Conservation (phyloP, 257 asterid species). For the Fraxinus cuspidata region DNA sequence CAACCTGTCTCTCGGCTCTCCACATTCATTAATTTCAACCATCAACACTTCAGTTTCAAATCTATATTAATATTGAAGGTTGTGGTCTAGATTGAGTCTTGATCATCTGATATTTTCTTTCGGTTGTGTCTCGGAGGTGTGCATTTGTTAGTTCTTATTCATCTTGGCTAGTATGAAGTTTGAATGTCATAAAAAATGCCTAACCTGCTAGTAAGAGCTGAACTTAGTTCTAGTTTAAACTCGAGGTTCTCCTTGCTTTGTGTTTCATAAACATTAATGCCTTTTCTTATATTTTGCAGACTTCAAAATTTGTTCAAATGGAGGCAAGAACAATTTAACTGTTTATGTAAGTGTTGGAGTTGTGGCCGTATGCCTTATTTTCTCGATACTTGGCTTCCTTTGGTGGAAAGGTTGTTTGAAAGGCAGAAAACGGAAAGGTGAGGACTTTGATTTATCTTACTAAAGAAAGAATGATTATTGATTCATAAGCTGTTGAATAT, state of each 20-base stretch:
- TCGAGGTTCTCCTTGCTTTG: constrained; percentile 4
- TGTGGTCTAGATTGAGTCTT: neutral
- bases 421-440: constrained; percentile 56
- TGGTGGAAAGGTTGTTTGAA: constrained; percentile 65
- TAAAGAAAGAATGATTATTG: constrained; percentile 3
- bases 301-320: constrained; percentile 61
- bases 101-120: neutral
- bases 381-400: constrained; percentile 44
- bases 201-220: constrained; percentile 7
- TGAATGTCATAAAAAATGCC: neutral
- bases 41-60: neutral
- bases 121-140: neutral
- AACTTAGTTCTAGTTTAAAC: constrained; percentile 3
- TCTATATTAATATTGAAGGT: neutral
- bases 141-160: neutral
- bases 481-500: constrained; percentile 8
- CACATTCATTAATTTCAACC: neutral
- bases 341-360: constrained; percentile 53
- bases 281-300: constrained; percentile 42
- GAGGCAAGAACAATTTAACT: constrained; percentile 52
- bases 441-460: constrained; percentile 6
- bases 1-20: neutral
- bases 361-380: constrained; percentile 31
- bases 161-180: neutral
- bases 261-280: constrained; percentile 11